Percentiles rank a stretch among this genome's conserved stretches.
These are phyloP conservation scores for Botryotinia calthae DNA, from an alignment of 2,329 filamentous ascomycete species.

Conservation along the genomic window DNA sequence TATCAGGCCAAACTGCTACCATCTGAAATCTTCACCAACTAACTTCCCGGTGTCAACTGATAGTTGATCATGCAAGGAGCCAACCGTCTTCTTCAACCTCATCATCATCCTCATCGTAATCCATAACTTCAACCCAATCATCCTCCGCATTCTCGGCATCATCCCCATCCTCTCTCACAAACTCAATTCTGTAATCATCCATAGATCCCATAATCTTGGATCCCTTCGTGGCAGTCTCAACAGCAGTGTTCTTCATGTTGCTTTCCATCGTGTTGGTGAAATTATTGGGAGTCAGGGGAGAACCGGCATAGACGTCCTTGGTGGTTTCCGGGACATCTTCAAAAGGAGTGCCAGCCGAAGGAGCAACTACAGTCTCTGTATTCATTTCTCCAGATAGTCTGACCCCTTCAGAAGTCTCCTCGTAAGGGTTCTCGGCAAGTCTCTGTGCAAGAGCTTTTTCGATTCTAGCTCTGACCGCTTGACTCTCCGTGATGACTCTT, in stretches of 20 bases:
- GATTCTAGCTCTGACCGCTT: not conserved
- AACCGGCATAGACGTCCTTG: not conserved
- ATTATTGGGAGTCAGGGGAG: not conserved
- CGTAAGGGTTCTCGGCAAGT: not conserved
- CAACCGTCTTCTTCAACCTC: not conserved
- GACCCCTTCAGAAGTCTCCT: not conserved
- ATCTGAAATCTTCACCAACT: fast-evolving
- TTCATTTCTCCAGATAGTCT: not conserved
- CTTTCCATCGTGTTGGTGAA: not conserved
- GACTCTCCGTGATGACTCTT: not conserved
- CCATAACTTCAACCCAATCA: not conserved
- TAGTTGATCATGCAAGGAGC: not conserved
- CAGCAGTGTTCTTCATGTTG: not conserved
- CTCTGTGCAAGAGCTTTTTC: not conserved
- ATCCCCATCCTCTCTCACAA: not conserved
- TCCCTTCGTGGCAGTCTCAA: not conserved
- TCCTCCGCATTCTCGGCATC: not conserved
- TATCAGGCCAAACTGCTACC: not conserved
- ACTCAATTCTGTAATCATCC: not conserved
- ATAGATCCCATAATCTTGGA: not conserved
- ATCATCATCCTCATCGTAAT: not conserved
- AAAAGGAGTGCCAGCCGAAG: not conserved
- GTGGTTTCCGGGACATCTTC: not conserved
- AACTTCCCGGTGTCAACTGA: too few relatives aligned
- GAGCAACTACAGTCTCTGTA: not conserved